Evolutionary conservation across 228 moss, liverwort and hornwort species (phyloP), one percentile per base, ranked within the genome.

Genomic region (Sphagnum magellanicum): DNA sequence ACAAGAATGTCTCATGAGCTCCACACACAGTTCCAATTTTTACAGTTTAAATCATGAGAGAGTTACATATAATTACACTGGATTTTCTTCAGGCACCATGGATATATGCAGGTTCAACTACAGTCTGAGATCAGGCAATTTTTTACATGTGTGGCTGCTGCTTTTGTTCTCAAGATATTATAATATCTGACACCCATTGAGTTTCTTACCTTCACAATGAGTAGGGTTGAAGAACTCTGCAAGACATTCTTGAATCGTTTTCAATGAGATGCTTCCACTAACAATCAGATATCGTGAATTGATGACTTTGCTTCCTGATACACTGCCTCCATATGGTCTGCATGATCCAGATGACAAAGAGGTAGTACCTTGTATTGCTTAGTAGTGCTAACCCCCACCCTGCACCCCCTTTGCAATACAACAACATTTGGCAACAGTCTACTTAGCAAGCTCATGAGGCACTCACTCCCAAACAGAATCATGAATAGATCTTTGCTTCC

Each of bases 211-310:
- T 79, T 85, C 76, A 48, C 68, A 70, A 79, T 81, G 76, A 48
- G 76, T 81, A 53, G 68, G 78, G 60, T 85, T 81, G 69, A 67
- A 85, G 66, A 85, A 76, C 53, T 85, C 85, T 7, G 78, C 76
- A 50, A 85, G 85, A 73, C 81, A 85, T 8, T 72, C 75, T 70
- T 79, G 81, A 12, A 85, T 69, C 0, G 70, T 76, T 63, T 16
- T 62, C 63, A 78, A 76, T 4, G 81, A 81, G 59, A 85, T 57
- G 59, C 79, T 79, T 61, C 85, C 85, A 7, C 79, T 81, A 32
- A 85, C 16, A 55, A 85, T 77, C 66, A 85, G 73, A 58, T 81
- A 85, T 6, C 78, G 78, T 59, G 81, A 85, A 16, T 78, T 81
- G 11, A 76, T 63, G 49, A 77, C 65, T 55, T 76, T 81, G 5